Conservation (phyloP, 2,329 filamentous ascomycete species). For the Penicillium sp. region DNA sequence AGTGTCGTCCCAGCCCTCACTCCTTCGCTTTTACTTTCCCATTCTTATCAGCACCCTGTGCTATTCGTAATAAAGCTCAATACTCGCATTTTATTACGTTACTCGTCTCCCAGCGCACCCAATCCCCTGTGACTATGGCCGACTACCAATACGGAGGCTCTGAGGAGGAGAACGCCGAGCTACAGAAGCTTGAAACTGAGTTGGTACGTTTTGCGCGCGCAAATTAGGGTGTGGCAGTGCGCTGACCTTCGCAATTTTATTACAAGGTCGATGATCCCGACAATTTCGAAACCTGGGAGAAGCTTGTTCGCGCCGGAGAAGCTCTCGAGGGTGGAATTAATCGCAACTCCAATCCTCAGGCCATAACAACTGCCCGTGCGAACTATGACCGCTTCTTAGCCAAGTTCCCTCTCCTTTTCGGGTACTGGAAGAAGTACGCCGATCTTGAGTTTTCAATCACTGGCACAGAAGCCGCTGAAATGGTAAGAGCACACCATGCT, state of each 20-base stretch:
- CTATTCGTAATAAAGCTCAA: not conserved
- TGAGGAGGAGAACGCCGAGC: slow-evolving; percentile 79
- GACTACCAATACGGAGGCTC: slow-evolving; percentile 73
- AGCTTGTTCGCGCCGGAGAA: slow-evolving; percentile 80
- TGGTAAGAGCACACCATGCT: slow-evolving; percentile 60
- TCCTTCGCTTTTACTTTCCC: slow-evolving; percentile 6
- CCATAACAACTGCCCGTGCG: slow-evolving; percentile 82
- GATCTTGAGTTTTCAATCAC: slow-evolving; percentile 96
- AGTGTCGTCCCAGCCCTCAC: slow-evolving; percentile 2
- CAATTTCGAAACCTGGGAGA: slow-evolving; percentile 94
- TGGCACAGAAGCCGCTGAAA: slow-evolving; percentile 93
- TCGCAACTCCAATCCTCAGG: slow-evolving; percentile 92
- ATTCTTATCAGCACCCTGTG: slow-evolving; percentile 14
- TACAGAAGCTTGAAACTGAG: slow-evolving; percentile 75
- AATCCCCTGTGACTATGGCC: slow-evolving; percentile 56
- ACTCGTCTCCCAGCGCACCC: slow-evolving; percentile 4
- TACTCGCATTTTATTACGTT: not conserved
- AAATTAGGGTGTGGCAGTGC: not conserved
- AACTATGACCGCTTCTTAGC: slow-evolving; percentile 90
- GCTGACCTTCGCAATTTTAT: slow-evolving; percentile 12
- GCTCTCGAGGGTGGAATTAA: slow-evolving; percentile 89
- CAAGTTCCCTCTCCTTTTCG: slow-evolving; percentile 93
- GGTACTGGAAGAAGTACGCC: slow-evolving; percentile 99
- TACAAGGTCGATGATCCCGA: slow-evolving; percentile 70
- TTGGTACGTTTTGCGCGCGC: slow-evolving; percentile 60